phyloP scores from a whole-genome alignment of 2,329 filamentous ascomycete genomes.

The Exserohilum rostratum region DNA sequence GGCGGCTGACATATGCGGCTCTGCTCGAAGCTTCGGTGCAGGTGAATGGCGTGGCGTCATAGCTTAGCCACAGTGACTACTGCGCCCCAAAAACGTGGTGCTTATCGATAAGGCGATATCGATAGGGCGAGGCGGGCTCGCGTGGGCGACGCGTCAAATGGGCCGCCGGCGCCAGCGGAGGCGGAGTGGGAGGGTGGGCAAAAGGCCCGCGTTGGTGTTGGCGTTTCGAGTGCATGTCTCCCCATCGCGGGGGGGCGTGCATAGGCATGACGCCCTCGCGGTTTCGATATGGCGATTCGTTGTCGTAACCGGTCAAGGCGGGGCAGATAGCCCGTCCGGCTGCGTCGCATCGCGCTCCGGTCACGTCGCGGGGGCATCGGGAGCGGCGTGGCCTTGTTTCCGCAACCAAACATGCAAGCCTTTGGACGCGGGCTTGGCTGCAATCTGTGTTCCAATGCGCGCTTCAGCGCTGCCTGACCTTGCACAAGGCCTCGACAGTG shows the following conservation, averaged over 20 bases:
- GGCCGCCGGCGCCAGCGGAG: too few species aligned
- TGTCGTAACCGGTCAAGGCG: constrained; percentile 22
- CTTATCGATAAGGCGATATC: constrained; percentile 17
- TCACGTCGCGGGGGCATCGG: constrained; percentile 10
- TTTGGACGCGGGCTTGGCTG: constrained; percentile 33
- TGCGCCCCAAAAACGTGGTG: neutral
- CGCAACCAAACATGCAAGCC: constrained; percentile 20
- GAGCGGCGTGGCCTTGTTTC: constrained; percentile 32
- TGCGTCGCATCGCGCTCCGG: constrained; percentile 13
- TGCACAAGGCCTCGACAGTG: constrained; percentile 13
- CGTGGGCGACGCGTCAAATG: constrained; percentile 7
- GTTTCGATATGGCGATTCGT: constrained; percentile 23
- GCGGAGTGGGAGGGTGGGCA: too few species aligned
- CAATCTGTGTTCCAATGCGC: constrained; percentile 14
- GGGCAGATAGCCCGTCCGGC: constrained; percentile 13
- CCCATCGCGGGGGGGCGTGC: neutral
- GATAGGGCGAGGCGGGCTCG: neutral
- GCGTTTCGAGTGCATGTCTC: too few species aligned
- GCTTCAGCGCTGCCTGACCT: constrained; percentile 22
- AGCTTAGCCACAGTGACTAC: constrained; percentile 1
- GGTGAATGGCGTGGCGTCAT: constrained; percentile 14
- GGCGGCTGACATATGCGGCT: constrained; percentile 24
- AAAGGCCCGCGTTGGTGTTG: too few species aligned
- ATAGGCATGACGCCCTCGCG: neutral
- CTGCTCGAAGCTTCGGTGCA: constrained; percentile 25